A percentile compares a stretch with the other conserved stretches of the same genome.
Evolutionary conservation across 2,329 filamentous ascomycete genomes (phyloP).

Genomic region (Penicillium sp.): DNA sequence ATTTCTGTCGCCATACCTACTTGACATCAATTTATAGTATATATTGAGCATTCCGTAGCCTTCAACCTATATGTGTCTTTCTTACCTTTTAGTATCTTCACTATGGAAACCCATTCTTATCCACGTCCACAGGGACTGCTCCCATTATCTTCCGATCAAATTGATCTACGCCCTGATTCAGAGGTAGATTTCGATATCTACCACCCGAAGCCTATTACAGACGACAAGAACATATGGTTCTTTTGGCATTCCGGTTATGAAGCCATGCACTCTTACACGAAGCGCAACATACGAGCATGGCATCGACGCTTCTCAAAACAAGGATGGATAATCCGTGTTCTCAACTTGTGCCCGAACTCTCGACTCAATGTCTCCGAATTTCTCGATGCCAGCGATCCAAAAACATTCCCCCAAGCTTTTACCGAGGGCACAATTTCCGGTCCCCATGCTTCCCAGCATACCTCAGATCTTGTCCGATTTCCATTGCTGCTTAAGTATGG

Average conservation of each 20-base stretch:
- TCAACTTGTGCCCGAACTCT: slow-evolving; percentile 52
- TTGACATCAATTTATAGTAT: too few species aligned
- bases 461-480: slow-evolving; percentile 62
- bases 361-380: slow-evolving; percentile 55
- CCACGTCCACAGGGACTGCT: neutral
- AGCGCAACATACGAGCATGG: slow-evolving; percentile 60
- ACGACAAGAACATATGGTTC: slow-evolving; percentile 61
- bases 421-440: slow-evolving; percentile 55
- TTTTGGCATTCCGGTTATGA: slow-evolving; percentile 61
- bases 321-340: slow-evolving; percentile 60
- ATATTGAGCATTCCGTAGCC: too few species aligned
- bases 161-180: neutral
- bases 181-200: neutral
- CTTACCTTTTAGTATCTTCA: neutral
- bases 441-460: slow-evolving; percentile 57
- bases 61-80: too few species aligned
- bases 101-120: neutral
- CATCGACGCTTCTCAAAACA: slow-evolving; percentile 56
- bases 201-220: neutral
- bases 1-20: neutral
- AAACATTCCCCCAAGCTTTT: slow-evolving; percentile 56
- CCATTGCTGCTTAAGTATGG: slow-evolving; percentile 62
- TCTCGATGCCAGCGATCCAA: slow-evolving; percentile 51
- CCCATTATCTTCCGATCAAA: neutral
- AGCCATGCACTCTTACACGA: slow-evolving; percentile 56